A percentile compares a stretch with the other conserved stretches of the same genome.
These are phyloP conservation scores for Zarea fungicola DNA, from an alignment of 2,329 filamentous ascomycete species.

Conservation along the genomic window DNA sequence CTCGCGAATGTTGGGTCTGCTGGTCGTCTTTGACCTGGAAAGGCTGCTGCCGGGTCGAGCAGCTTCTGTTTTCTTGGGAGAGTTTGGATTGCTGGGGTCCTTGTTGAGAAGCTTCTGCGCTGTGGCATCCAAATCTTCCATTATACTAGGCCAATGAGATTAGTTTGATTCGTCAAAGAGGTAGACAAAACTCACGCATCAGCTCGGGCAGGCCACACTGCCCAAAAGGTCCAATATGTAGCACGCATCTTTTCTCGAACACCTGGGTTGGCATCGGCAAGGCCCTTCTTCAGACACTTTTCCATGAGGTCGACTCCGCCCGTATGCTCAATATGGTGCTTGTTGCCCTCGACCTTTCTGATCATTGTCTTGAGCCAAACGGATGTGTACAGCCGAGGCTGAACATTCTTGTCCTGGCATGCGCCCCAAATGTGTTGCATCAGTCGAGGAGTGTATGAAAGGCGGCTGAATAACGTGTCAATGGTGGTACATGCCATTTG, in stretches of 20 bases:
- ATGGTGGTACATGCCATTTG: constrained; percentile 77
- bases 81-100: constrained; percentile 76
- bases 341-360: constrained; percentile 71
- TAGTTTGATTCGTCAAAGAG: constrained; percentile 16
- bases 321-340: constrained; percentile 74
- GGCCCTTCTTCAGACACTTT: constrained; percentile 81
- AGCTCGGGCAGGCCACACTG: constrained; percentile 71
- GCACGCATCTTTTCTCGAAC: constrained; percentile 82
- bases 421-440: constrained; percentile 82
- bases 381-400: constrained; percentile 71
- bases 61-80: constrained; percentile 49
- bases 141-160: constrained; percentile 56
- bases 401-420: constrained; percentile 88
- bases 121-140: constrained; percentile 70
- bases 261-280: constrained; percentile 84
- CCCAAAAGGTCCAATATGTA: constrained; percentile 80
- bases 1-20: constrained; percentile 69
- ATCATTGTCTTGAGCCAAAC: constrained; percentile 83
- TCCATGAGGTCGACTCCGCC: constrained; percentile 80
- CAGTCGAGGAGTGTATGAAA: constrained; percentile 73
- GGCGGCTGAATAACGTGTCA: constrained; percentile 72
- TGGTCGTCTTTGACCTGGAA: constrained; percentile 53
- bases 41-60: constrained; percentile 54
- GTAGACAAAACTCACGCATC: constrained; percentile 58
- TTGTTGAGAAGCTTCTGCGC: constrained; percentile 77